Percentiles rank a stretch among this genome's conserved stretches.
phyloP scores from a whole-genome alignment of 1,139 yeast species.

The Trichomonascaceae sp. region DNA sequence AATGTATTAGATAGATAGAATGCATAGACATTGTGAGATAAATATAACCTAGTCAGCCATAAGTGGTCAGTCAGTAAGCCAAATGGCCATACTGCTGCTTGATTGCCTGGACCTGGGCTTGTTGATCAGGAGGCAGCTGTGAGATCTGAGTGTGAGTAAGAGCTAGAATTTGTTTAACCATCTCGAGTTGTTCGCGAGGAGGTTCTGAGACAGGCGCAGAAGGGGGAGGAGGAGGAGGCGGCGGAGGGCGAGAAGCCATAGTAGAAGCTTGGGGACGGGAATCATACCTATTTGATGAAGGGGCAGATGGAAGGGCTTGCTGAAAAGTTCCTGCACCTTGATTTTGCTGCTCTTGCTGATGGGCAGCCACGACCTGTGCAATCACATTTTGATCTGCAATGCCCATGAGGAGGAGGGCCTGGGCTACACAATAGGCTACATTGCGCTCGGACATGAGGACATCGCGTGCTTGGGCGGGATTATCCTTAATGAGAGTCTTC shows the following conservation, averaged over 20 bases:
- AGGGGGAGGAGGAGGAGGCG: slow-evolving; percentile 13
- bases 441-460: slow-evolving; percentile 65
- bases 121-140: slow-evolving; percentile 42
- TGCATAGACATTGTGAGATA: not conserved
- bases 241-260: slow-evolving; percentile 7
- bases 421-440: slow-evolving; percentile 69
- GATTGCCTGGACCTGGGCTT: not conserved
- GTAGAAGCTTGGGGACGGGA: slow-evolving; percentile 6
- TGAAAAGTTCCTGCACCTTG: slow-evolving; percentile 9
- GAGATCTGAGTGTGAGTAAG: slow-evolving; percentile 48
- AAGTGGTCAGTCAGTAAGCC: not conserved
- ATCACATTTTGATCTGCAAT: slow-evolving; percentile 44
- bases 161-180: slow-evolving; percentile 36
- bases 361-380: slow-evolving; percentile 24
- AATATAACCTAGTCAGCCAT: not conserved
- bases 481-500: slow-evolving; percentile 45
- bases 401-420: slow-evolving; percentile 50
- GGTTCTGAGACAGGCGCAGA: slow-evolving; percentile 8
- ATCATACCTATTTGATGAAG: slow-evolving; percentile 4
- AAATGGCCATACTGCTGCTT: not conserved
- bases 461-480: slow-evolving; percentile 42
- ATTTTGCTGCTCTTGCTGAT: slow-evolving; percentile 13
- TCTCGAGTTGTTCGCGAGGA: slow-evolving; percentile 16
- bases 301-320: slow-evolving; percentile 13
- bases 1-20: not conserved